Evolutionary conservation across 75 land plant species (phyloP), one percentile per base, ranked within the genome.

Genomic region (Selaginella tamariscina): DNA sequence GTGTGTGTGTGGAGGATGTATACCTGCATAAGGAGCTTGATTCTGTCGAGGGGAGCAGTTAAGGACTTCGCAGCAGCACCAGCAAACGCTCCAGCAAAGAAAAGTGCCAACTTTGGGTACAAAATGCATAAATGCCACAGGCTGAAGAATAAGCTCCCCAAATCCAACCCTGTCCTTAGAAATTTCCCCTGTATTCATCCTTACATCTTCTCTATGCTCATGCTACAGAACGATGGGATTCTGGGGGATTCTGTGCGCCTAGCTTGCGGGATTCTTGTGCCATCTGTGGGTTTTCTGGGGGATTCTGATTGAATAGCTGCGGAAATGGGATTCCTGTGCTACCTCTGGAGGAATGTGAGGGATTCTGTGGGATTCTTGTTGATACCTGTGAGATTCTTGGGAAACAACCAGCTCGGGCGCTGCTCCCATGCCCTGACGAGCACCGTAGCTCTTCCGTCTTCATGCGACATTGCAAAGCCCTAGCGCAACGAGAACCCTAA

Each of bases 11-110:
- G 18, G 11, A 13, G 11, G 18, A 60, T 18, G 32, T 55, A 39
- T 29, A 81, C 96, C 93, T 91, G 97, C 94, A 91, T 86, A 32
- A 91, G 83, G 24, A 91, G 83, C 82, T 91, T 91, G 70, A 86
- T 64, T 68, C 97, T 81, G 56, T 91, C 97, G 24, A 91, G 83
- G n/a, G 97, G 97, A 27, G 97, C 97, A 20, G 94, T 91, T 68
- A 88, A 73, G 54, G 82, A 82, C 68, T 88, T 88, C 54, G 97
- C 94, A 21, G 89, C 84, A 32, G 84, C 97, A 11, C 97, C 97
- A 15, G 97, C 85, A 64, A 86, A 32, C 31, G 97, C 97, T 1
- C 97, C 97, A 30, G 97, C 97, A 0, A 75, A 55, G 67, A 91
- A 91, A 30, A 91, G 73, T 24, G 94, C 80, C 70, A 71, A 79